Conservation (phyloP, 176 grass and related monocot genomes). For the Oryza longistaminata region DNA sequence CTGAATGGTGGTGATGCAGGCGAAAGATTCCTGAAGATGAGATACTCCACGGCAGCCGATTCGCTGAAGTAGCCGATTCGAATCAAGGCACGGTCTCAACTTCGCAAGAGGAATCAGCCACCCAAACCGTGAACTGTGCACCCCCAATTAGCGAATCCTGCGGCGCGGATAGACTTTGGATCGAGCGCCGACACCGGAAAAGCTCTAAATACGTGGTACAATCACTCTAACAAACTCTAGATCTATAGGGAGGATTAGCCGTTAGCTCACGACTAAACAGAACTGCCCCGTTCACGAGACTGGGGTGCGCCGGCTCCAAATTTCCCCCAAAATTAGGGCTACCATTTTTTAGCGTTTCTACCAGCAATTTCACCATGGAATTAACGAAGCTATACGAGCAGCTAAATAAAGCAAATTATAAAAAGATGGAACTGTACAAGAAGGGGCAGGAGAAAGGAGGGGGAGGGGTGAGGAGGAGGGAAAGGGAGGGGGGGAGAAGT, state of each 20-base stretch:
- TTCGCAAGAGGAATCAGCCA: neutral
- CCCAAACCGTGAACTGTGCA: neutral
- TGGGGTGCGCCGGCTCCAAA: neutral
- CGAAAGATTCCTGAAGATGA: constrained; percentile 19
- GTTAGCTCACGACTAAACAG: neutral
- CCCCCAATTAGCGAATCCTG: neutral
- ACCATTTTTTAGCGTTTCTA: neutral
- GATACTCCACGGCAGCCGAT: neutral
- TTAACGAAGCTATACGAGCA: neutral
- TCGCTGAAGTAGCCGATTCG: neutral
- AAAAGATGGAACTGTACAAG: neutral
- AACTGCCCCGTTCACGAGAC: neutral
- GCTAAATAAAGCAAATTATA: neutral
- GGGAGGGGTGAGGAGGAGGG: neutral
- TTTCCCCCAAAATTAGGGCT: neutral
- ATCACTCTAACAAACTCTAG: neutral
- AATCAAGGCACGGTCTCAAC: neutral
- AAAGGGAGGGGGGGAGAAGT: neutral
- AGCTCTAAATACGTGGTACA: neutral
- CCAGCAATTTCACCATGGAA: neutral
- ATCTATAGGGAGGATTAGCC: neutral
- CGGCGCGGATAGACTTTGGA: neutral
- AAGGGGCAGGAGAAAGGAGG: neutral
- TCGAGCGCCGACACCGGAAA: neutral
- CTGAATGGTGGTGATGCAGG: neutral